Base-by-base conservation (phyloP, 2,329 filamentous ascomycete species). In the Raffaelea ambrosiae region DNA sequence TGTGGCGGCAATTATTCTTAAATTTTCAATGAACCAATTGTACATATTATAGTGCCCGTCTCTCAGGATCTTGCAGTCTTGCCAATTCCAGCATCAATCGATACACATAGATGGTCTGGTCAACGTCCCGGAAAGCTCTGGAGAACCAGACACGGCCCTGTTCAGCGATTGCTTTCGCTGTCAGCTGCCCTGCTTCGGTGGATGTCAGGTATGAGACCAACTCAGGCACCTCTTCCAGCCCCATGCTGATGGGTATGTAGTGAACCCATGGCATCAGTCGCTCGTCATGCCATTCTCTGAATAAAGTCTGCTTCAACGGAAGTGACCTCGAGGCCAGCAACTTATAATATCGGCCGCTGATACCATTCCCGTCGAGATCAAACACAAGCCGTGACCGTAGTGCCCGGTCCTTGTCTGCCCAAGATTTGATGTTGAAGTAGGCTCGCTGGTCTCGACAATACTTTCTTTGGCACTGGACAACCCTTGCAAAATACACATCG, bases 241-340 rank as follows among this genome's bases (percentile, higher is more conserved):
- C 60, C 51, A 69, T 60, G 41, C 70, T 75, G 0, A 80, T 63
- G 0, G 77, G 77, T 0, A 79, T 57, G 48, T 77, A 79, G 50
- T 81, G 77, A 3, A 74, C 61, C 77, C 77, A 80, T 0, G 76
- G 74, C 13, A 70, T 47, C 2, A 80, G 63, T 0, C 75, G 60
- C 20, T 79, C 74, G 50, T 79, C 73, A 49, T 80, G 76, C 77
- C 76, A 80, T 57, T 80, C 77, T 2, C 67, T 63, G 5, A 77
- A 60, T 0, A 78, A 53, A 0, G 74, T 74, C 52, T 73, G 66
- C 55, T 79, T 80, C 16, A 81, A 56, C 0, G 72, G 69, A 1
- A 64, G 54, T 1, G 68, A 71, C 4, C 61, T 64, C 1, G 71
- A 76, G 0, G 68, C 66, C 2, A 81, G 59, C 0, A 79, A 58